Percentiles rank a stretch among this genome's conserved stretches.
These are phyloP conservation scores for Juncus effusus DNA, from an alignment of 176 grass and related monocot genomes.

Conservation along the genomic window DNA sequence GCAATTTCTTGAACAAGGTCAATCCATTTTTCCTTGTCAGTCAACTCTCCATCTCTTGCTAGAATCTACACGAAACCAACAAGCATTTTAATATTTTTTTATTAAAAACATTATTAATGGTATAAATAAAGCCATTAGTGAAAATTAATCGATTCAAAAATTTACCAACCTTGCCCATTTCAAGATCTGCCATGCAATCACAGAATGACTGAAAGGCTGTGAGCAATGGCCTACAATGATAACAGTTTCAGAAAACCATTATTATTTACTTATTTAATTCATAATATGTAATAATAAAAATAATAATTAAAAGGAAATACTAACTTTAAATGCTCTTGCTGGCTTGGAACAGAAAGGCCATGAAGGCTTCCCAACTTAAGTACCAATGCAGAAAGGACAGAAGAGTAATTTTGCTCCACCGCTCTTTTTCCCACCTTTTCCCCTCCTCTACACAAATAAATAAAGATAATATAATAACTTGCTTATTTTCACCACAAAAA, in stretches of 20 bases:
- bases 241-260: neutral
- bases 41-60: slow-evolving; percentile 79
- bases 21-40: slow-evolving; percentile 90
- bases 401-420: slow-evolving; percentile 88
- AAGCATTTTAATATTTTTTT: too few species aligned
- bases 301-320: slow-evolving; percentile 14
- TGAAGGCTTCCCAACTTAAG: slow-evolving; percentile 89
- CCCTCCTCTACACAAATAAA: slow-evolving; percentile 63
- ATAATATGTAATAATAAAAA: slow-evolving; percentile 21
- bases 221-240: slow-evolving; percentile 59
- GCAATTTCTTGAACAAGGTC: slow-evolving; percentile 86
- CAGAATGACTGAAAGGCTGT: slow-evolving; percentile 96
- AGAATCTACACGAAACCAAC: slow-evolving; percentile 49
- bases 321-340: slow-evolving; percentile 66
- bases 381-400: slow-evolving; percentile 77
- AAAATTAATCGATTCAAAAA: neutral
- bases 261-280: slow-evolving; percentile 10
- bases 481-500: slow-evolving; percentile 25
- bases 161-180: slow-evolving; percentile 79
- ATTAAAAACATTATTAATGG: neutral
- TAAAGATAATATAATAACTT: slow-evolving; percentile 23
- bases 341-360: slow-evolving; percentile 61
- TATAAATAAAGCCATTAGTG: neutral
- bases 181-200: slow-evolving; percentile 86
- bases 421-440: slow-evolving; percentile 90